Conservation (phyloP, 2,329 filamentous ascomycete species). For the Trichophyton mentagrophytes region DNA sequence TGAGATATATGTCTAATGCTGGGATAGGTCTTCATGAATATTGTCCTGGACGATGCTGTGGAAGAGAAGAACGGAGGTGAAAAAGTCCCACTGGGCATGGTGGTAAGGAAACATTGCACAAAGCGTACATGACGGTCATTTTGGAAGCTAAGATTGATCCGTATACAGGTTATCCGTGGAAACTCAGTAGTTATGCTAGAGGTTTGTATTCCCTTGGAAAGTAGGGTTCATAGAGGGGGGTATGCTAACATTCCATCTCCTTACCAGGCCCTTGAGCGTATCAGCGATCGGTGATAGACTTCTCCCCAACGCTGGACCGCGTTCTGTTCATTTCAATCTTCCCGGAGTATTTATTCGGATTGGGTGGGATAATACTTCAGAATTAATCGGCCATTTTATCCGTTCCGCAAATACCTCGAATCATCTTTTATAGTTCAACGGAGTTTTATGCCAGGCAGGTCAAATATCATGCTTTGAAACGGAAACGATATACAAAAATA, state of each 20-base stretch:
- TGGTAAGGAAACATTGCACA: conserved; percentile 41
- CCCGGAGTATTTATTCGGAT: not conserved
- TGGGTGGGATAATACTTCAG: conserved; percentile 1
- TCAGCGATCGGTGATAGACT: conserved; percentile 29
- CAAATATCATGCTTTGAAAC: conserved; percentile 2
- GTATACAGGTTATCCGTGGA: conserved; percentile 68
- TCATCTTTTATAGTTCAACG: not conserved
- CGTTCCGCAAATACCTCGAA: not conserved
- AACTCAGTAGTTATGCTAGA: conserved; percentile 99
- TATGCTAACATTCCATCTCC: conserved; percentile 1
- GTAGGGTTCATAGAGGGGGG: not conserved
- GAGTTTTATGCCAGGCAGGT: conserved; percentile 2
- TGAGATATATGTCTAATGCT: not conserved
- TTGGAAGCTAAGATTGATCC: not conserved
- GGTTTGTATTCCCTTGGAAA: conserved; percentile 26
- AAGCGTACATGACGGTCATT: not conserved
- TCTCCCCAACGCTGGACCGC: not conserved
- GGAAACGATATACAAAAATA: not conserved
- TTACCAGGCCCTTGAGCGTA: conserved; percentile 30
- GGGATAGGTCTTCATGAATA: conserved; percentile 83
- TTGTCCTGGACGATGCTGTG: conserved; percentile 90
- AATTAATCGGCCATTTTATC: conserved; percentile 1
- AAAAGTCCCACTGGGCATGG: conserved; percentile 83
- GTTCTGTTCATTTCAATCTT: not conserved
- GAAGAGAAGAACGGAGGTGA: conserved; percentile 89